phyloP scores from a whole-genome alignment of 2,329 filamentous ascomycete genomes.

The Geosmithia morbida region DNA sequence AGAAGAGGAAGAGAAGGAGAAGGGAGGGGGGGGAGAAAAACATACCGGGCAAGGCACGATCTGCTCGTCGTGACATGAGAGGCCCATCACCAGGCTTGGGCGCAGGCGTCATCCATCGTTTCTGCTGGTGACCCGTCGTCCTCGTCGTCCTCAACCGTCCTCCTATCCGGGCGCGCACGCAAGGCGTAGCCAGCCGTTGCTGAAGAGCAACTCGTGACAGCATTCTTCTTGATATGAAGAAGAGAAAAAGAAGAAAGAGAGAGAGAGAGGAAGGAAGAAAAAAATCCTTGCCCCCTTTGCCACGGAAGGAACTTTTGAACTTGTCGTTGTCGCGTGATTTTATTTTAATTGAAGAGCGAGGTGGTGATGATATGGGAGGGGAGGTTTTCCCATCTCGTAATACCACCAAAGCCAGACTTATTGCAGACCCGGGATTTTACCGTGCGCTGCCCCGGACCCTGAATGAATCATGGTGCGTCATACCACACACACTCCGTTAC shows the following conservation, averaged over 20 bases:
- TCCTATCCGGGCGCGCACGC: not conserved
- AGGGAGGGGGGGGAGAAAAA: not conserved
- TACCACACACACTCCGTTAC: not conserved
- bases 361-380: no score
- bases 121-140: constrained; percentile 12
- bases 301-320: no score
- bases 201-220: not conserved
- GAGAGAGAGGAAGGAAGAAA: no score
- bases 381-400: no score
- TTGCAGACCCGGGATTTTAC: no score
- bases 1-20: no score
- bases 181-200: not conserved
- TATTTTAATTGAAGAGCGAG: no score
- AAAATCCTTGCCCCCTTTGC: no score
- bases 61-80: constrained; percentile 48
- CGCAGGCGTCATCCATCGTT: constrained; percentile 36
- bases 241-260: no score
- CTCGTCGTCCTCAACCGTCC: not conserved
- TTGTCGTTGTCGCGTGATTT: no score
- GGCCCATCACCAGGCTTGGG: constrained; percentile 47
- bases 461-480: not conserved
- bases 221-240: not conserved
- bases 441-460: no score
- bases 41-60: constrained; percentile 51
- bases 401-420: no score